A percentile compares a stretch with the other conserved stretches of the same genome.
These are phyloP conservation scores for Bidens hawaiensis DNA, from an alignment of 140 eudicot genomes.

Conservation along the genomic window DNA sequence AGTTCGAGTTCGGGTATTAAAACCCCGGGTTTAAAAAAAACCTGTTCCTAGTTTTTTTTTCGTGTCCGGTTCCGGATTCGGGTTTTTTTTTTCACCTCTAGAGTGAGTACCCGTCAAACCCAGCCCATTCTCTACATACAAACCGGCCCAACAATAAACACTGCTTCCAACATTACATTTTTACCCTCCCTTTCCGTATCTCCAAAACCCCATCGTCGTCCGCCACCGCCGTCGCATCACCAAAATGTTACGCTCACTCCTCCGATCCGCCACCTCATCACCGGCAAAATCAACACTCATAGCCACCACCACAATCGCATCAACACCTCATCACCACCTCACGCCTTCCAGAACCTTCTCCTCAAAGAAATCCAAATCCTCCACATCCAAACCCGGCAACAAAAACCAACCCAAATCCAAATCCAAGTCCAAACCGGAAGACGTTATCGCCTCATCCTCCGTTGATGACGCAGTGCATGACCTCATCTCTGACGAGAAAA, in stretches of 20 bases:
- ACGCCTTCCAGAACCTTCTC: slow-evolving; percentile 47
- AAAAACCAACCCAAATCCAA: slow-evolving; percentile 35
- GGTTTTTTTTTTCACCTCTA: no score
- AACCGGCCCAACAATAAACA: background rate
- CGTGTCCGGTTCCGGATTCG: no score
- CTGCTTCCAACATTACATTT: slow-evolving; percentile 9
- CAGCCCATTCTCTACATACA: background rate
- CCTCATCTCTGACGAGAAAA: slow-evolving; percentile 35
- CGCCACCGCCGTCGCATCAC: background rate
- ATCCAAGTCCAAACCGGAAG: slow-evolving; percentile 36
- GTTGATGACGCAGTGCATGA: slow-evolving; percentile 34
- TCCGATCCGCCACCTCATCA: slow-evolving; percentile 41
- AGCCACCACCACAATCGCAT: slow-evolving; percentile 9
- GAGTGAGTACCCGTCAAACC: no score
- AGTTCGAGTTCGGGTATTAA: no score
- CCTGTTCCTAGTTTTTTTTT: no score
- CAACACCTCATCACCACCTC: no score
- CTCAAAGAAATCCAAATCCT: slow-evolving; percentile 26
- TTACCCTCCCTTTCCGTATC: slow-evolving; percentile 11
- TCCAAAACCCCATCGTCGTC: slow-evolving; percentile 1
- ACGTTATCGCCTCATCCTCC: slow-evolving; percentile 7
- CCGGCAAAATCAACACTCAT: slow-evolving; percentile 26
- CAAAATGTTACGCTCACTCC: slow-evolving; percentile 59
- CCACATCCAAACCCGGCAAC: slow-evolving; percentile 21
- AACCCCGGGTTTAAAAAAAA: no score